Evolutionary conservation across 768 basidiomycete species (phyloP).

Genomic region (Suillus hirtellus): DNA sequence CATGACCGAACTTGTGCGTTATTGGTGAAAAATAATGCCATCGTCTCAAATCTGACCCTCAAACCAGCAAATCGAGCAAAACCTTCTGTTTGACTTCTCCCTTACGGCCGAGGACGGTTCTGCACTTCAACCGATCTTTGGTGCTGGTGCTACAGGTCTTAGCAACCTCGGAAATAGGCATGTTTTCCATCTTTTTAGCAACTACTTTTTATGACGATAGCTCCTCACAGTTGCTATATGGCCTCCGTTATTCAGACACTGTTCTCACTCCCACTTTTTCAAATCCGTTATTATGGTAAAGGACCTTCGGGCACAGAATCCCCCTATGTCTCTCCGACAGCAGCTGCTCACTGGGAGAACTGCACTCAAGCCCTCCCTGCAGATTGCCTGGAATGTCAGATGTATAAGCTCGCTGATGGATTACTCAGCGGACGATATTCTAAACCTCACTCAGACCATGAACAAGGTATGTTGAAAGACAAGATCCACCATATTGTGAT

Average conservation of each 20-base stretch:
- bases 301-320: constrained; percentile 16
- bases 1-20: constrained; percentile 87
- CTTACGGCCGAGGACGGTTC: constrained; percentile 85
- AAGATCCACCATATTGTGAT: constrained; percentile 14
- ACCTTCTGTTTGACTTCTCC: constrained; percentile 91
- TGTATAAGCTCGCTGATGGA: constrained; percentile 90
- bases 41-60: constrained; percentile 1
- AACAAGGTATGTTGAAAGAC: constrained; percentile 14
- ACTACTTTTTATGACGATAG: neutral
- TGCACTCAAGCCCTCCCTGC: constrained; percentile 75
- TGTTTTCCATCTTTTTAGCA: constrained; percentile 7
- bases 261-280: constrained; percentile 80
- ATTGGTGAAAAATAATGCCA: neutral
- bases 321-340: constrained; percentile 28
- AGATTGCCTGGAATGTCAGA: constrained; percentile 91
- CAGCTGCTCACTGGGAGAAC: constrained; percentile 51
- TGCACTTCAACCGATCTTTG: constrained; percentile 85
- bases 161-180: constrained; percentile 91
- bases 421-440: constrained; percentile 92
- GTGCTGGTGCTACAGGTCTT: constrained; percentile 86
- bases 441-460: constrained; percentile 46
- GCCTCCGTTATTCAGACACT: constrained; percentile 88
- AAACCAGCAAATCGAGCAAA: constrained; percentile 90
- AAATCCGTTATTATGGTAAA: constrained; percentile 60
- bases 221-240: constrained; percentile 83